Evolutionary conservation across 2,329 filamentous ascomycete species (phyloP), one percentile per base, ranked within the genome.

Genomic region (Ophiocordyceps sinensis): DNA sequence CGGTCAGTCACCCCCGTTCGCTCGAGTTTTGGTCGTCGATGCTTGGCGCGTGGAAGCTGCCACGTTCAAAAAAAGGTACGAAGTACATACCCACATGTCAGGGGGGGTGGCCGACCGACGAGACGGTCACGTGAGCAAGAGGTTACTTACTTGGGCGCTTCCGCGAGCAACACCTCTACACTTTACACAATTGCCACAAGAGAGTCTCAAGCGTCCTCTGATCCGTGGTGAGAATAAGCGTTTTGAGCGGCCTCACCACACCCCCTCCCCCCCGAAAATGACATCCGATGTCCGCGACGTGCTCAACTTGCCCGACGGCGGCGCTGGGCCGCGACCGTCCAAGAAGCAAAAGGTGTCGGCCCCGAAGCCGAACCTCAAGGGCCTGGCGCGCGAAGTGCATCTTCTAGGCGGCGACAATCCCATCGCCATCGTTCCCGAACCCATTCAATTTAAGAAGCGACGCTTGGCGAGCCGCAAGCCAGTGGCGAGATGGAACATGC

Each of bases 201-300:
- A n/a, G n/a, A n/a, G n/a, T n/a, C n/a, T n/a, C 11, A 31, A n/a
- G 29, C 12, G 29, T n/a, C n/a, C 11, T 31, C n/a, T 14, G 14
- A 17, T 14, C 4, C 5, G 32, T 14, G 50, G 53, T 52, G 53
- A 49, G n/a, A 51, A 46, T 2, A 34, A 35, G 38, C 37, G 38
- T 28, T 38, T 51, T 13, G 29, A 45, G n/a, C n/a, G 42, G 39
- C 39, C 31, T 21, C 28, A 13, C n/a, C n/a, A n/a, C n/a, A 28
- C 28, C 26, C 19, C 13, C 17, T 10, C 6, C 17, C 13, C 37
- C 9, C 13, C 49, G 53, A 68, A 53, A 48, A 85, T 85, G 79
- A 71, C 80, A 47, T 75, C 79, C 59, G 86, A 94, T 70, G 77
- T 93, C 51, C 85, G 84, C 65, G 86, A 94, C 60, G 85, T 94